Evolutionary conservation across 306 rosid species (phyloP).

Genomic region (Castanea mollissima): DNA sequence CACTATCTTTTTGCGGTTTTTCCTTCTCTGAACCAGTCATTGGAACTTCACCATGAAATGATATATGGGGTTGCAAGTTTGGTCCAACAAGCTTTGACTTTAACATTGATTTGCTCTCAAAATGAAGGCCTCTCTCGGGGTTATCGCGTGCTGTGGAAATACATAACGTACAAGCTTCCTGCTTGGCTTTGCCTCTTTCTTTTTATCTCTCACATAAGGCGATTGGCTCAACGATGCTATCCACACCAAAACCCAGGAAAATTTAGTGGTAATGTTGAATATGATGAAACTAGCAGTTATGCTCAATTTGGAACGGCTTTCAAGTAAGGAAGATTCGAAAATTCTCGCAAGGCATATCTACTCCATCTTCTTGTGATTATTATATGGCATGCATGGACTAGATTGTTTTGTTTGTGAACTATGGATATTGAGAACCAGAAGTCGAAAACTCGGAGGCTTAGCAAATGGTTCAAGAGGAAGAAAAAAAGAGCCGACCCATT

Average conservation of each 20-base stretch:
- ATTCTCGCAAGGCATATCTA: background rate
- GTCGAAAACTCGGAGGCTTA: constrained; percentile 39
- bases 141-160: constrained; percentile 36
- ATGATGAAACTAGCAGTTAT: constrained; percentile 3
- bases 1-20: constrained; percentile 31
- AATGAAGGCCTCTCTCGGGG: constrained; percentile 33
- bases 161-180: constrained; percentile 15
- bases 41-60: constrained; percentile 29
- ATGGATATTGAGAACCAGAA: constrained; percentile 50
- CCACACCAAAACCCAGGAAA: constrained; percentile 9
- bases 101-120: constrained; percentile 14
- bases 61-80: constrained; percentile 23
- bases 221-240: constrained; percentile 41
- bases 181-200: constrained; percentile 28
- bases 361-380: constrained; percentile 1
- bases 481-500: constrained; percentile 42
- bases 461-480: constrained; percentile 52
- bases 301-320: background rate
- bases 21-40: constrained; percentile 28
- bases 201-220: constrained; percentile 30
- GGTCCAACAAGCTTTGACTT: constrained; percentile 37
- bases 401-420: constrained; percentile 14
- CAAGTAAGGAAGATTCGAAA: background rate
- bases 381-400: constrained; percentile 19
- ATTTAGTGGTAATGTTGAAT: background rate